Evolutionary conservation across 2,329 filamentous ascomycete species (phyloP), one percentile per base, ranked within the genome.

Genomic region (Exophiala lecanii-corni): DNA sequence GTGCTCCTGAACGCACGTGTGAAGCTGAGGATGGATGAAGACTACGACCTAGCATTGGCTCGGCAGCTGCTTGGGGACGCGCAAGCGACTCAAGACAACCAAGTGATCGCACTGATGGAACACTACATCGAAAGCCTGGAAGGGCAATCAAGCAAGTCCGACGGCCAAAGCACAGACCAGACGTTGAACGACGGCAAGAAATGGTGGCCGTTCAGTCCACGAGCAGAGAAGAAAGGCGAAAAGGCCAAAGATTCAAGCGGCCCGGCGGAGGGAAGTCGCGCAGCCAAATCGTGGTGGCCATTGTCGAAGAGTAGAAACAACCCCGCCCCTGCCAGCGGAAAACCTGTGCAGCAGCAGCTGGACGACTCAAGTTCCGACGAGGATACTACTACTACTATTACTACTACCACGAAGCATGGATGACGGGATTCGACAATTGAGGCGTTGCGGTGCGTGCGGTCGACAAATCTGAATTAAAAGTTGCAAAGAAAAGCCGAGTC

Each of bases 1-100:
- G 36, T 38, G n/a, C 36, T 38, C 4, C 21, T 38, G 18, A 26
- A 23, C 30, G 36, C 28, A 32, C 28, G 28, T 32, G 13, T 32
- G 28, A 32, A 32, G 28, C 28, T 32, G 28, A 10, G 9, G 13
- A 4, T n/a, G 28, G 28, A 32, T 10, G n/a, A n/a, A n/a, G 28
- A 32, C 28, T 32, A 32, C 28, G 28, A 32, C 28, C 28, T 32
- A 32, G 16, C 28, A 32, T 10, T 32, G 28, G 28, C 28, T 32
- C 28, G 16, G 28, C 28, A 32, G 28, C 16, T 32, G 28, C 28
- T 32, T 32, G 28, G 28, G 13, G 28, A 32, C 9, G 28, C 28
- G 28, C 28, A 32, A 32, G 28, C 28, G 16, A 32, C 28, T 16
- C 28, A 32, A 32, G 28, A 32, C 28, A 32, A 10, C 13, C 28